These are phyloP conservation scores for Irpex sp. DNA, from an alignment of 1,284 basidiomycete genomes.

Conservation along the genomic window DNA sequence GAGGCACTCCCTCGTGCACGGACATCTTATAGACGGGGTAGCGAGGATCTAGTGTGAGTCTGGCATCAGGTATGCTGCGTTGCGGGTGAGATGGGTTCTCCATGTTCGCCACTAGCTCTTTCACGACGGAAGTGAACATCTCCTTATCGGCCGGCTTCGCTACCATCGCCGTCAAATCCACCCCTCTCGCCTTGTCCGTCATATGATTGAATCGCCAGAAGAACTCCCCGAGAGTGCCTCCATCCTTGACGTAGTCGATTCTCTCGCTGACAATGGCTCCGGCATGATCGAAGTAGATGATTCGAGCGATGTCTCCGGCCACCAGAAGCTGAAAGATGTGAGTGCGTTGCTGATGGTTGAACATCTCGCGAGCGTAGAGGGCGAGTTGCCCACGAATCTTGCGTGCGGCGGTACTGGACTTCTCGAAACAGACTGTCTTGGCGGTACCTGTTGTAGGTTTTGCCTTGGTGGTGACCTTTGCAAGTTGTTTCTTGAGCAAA, in stretches of 20 bases:
- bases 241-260: not conserved
- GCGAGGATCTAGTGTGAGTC: not conserved
- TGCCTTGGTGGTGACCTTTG: too few relatives aligned
- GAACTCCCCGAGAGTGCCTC: slow-evolving; percentile 1
- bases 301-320: not conserved
- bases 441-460: too few relatives aligned
- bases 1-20: not conserved
- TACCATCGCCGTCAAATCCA: not conserved
- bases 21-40: not conserved
- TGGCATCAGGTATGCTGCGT: not conserved
- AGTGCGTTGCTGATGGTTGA: not conserved
- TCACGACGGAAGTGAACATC: not conserved
- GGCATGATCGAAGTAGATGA: slow-evolving; percentile 1
- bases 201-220: slow-evolving; percentile 1
- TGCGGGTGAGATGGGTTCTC: not conserved
- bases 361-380: not conserved
- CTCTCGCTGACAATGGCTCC: slow-evolving; percentile 2
- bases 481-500: not conserved
- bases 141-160: not conserved
- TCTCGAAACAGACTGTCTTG: not conserved
- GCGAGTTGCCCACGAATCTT: not conserved
- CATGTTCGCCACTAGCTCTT: not conserved
- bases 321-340: not conserved
- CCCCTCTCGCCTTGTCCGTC: not conserved
- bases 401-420: not conserved